Conservation (phyloP, 805 yeast genomes). For the Kazachstania viticola region DNA sequence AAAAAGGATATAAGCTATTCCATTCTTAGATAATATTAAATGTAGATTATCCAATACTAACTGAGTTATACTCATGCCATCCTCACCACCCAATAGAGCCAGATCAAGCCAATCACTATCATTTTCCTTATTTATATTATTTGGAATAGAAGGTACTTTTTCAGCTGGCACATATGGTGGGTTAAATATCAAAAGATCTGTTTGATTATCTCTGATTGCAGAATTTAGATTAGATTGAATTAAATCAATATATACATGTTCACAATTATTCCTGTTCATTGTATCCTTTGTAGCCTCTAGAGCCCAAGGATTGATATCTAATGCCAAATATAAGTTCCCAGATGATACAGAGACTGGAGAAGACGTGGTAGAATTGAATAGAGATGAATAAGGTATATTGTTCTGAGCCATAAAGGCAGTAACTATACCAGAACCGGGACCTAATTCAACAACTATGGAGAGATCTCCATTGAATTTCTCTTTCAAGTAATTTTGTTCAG, state of each 20-base stretch:
- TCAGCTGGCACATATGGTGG: constrained; percentile 97
- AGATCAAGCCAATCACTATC: constrained; percentile 71
- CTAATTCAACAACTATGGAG: constrained; percentile 70
- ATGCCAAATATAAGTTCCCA: constrained; percentile 50
- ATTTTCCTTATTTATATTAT: constrained; percentile 25
- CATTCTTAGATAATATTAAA: constrained; percentile 40
- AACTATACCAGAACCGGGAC: constrained; percentile 87
- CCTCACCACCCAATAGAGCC: constrained; percentile 80
- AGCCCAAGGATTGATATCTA: constrained; percentile 77
- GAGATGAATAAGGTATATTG: constrained; percentile 41
- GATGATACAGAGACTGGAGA: too few species aligned
- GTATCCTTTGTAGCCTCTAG: constrained; percentile 43
- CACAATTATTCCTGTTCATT: constrained; percentile 26
- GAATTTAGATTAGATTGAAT: constrained; percentile 49
- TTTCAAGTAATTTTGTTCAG: constrained; percentile 32
- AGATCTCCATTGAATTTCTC: constrained; percentile 17
- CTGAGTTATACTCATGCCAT: constrained; percentile 83
- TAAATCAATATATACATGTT: constrained; percentile 29
- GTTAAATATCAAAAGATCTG: constrained; percentile 76
- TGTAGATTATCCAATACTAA: constrained; percentile 45
- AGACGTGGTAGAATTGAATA: not conserved
- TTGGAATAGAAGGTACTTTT: constrained; percentile 51
- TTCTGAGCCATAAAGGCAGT: constrained; percentile 58
- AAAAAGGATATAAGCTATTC: constrained; percentile 79
- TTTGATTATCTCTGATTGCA: constrained; percentile 32